Percentiles rank a stretch among this genome's conserved stretches.
phyloP scores from a whole-genome alignment of 352 stramenopile species.

The Phytophthora ohioensis region DNA sequence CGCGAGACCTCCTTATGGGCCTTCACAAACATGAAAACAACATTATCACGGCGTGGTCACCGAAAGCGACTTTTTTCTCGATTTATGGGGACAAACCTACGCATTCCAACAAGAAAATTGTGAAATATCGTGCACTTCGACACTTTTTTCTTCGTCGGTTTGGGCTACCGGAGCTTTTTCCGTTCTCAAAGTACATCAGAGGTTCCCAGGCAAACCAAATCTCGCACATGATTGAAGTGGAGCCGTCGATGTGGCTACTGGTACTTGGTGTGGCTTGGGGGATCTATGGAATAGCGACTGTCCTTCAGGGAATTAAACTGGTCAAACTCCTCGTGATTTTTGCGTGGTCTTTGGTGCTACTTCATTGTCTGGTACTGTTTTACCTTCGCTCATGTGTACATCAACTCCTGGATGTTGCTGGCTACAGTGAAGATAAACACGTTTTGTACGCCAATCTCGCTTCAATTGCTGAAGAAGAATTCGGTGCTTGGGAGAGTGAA shows the following conservation, averaged over 20 bases:
- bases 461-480: constrained; percentile 30
- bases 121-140: constrained; percentile 46
- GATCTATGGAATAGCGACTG: constrained; percentile 38
- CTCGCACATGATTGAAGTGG: constrained; percentile 74
- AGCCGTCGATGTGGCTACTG: constrained; percentile 69
- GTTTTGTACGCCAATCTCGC: constrained; percentile 32
- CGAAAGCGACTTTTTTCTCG: neutral
- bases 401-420: constrained; percentile 41
- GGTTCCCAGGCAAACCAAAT: constrained; percentile 76
- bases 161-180: constrained; percentile 58
- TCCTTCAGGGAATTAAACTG: constrained; percentile 27
- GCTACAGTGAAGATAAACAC: constrained; percentile 33
- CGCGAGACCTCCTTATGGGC: constrained; percentile 29
- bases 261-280: constrained; percentile 54
- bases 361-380: constrained; percentile 43
- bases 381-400: constrained; percentile 46
- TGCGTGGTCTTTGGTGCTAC: constrained; percentile 36
- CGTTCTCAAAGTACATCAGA: constrained; percentile 75
- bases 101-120: constrained; percentile 14
- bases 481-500: constrained; percentile 14
- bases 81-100: neutral
- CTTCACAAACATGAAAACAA: constrained; percentile 14
- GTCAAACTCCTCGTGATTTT: constrained; percentile 41
- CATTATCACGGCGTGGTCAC: neutral
- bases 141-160: constrained; percentile 56